Evolutionary conservation across 2,329 filamentous ascomycete genomes (phyloP), one percentile per base, ranked within the genome.

Genomic region (Ophiostoma angusticollis): DNA sequence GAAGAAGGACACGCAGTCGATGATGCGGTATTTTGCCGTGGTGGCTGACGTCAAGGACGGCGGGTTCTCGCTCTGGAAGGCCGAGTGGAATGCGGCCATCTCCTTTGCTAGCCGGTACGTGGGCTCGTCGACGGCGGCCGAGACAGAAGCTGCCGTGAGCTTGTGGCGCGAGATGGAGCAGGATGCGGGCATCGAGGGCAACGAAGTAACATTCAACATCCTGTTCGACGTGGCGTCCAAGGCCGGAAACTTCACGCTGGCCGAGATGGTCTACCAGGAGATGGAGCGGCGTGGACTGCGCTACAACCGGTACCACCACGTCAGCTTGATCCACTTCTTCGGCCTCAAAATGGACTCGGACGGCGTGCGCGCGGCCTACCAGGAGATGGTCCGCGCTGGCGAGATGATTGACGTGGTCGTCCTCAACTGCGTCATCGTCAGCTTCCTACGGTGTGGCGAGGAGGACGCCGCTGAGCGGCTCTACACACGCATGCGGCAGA

Each of bases 101-200:
- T 72, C 80, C 16, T 81, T 93, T 51, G 81, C 83, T 9, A 79
- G 80, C 27, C 77, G 80, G 41, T 85, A 82, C 49, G 74, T 80
- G 46, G 65, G 71, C 8, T 63, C 53, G 9, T 64, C 77, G 28
- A 67, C 73, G 32, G 64, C 70, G 31, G 52, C 68, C 29, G 70
- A 86, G 55, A 58, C 84, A 31, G 65, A 83, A 56, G 70, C 74
- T 5, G 78, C 84, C 0, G 64, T 98, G 32, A 71, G 75, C 34
- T 59, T 93, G 18, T 98, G 89, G 87, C 77, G 74, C 47, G 78
- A 91, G 50, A 96, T 96, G 86, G 91, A 98, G 58, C 68, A 72
- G 33, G 62, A 74, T 5, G 77, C 78, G 2, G 70, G 72, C 1
- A 57, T 85, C 12, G 61, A 63, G 48, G 78, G 72, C 25, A 82